Conservation (phyloP, 139 green algal genomes). For the Yamagishiella unicocca region DNA sequence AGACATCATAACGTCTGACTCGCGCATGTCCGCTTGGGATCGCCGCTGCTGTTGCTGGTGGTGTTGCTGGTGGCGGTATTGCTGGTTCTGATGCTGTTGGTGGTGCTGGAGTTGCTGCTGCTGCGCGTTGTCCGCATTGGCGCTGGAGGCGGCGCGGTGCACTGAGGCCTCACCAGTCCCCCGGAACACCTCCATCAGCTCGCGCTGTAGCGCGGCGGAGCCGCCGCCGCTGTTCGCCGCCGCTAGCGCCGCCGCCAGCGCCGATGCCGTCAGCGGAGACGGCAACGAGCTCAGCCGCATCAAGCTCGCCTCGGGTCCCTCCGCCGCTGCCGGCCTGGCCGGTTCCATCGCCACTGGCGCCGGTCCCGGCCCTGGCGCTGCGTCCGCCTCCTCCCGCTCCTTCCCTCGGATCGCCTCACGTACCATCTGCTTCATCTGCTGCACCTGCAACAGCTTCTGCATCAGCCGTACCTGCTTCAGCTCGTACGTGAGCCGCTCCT, state of each 20-base stretch:
- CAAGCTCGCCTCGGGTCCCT: neutral
- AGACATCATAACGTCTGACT: too few species aligned
- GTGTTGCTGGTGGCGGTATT: neutral
- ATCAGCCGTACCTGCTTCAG: constrained; percentile 45
- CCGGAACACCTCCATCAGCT: neutral
- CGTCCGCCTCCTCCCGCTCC: neutral
- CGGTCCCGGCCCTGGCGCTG: neutral
- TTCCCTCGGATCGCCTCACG: constrained; percentile 29
- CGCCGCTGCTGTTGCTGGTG: neutral
- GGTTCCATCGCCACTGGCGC: neutral
- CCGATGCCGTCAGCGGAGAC: neutral
- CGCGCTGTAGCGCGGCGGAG: neutral
- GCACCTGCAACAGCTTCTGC: constrained; percentile 39
- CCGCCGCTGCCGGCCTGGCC: neutral
- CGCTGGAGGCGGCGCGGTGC: neutral
- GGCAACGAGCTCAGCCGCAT: neutral
- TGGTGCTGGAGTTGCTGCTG: neutral
- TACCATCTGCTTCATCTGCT: constrained; percentile 49
- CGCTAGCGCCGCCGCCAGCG: neutral
- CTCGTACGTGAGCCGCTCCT: constrained; percentile 38
- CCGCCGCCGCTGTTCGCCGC: neutral
- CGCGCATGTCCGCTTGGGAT: neutral
- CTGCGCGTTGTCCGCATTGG: neutral
- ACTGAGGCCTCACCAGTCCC: neutral
- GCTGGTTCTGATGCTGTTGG: neutral